These are phyloP conservation scores for Suillus bovinus DNA, from an alignment of 768 basidiomycete species.

Conservation along the genomic window DNA sequence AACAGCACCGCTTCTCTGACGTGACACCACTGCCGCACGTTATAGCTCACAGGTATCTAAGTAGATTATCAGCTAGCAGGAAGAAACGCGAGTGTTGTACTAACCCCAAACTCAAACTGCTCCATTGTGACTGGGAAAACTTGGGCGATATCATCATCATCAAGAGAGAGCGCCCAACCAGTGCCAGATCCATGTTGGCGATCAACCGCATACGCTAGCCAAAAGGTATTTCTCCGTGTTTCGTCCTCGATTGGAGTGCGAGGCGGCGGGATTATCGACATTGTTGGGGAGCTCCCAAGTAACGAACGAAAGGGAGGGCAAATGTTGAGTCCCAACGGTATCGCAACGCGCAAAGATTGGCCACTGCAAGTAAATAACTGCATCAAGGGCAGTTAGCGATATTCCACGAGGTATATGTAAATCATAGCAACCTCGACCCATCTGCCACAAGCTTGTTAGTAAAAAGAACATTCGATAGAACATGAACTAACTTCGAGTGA, in stretches of 20 bases:
- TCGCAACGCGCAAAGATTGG: constrained; percentile 54
- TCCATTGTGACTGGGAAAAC: constrained; percentile 63
- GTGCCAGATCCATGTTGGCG: constrained; percentile 67
- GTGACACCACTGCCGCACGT: constrained; percentile 69
- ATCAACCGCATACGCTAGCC: constrained; percentile 70
- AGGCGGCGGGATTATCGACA: constrained; percentile 63
- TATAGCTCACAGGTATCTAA: constrained; percentile 48
- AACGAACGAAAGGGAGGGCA: constrained; percentile 68
- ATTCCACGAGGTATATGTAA: neutral
- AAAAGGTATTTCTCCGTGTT: constrained; percentile 70
- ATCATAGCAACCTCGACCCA: constrained; percentile 64
- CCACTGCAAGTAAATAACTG: constrained; percentile 64
- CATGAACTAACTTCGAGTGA: constrained; percentile 57
- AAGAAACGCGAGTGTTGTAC: constrained; percentile 19
- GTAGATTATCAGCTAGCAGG: constrained; percentile 11
- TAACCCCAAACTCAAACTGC: constrained; percentile 61
- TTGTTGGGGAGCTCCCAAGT: constrained; percentile 52
- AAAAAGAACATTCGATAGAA: neutral
- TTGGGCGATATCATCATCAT: constrained; percentile 75
- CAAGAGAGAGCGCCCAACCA: constrained; percentile 69
- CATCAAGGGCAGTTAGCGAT: constrained; percentile 12
- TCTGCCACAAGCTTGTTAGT: constrained; percentile 35
- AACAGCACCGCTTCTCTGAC: constrained; percentile 56
- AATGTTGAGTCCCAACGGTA: constrained; percentile 72
- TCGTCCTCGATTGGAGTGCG: constrained; percentile 68